Conservation (phyloP, 768 basidiomycete species). For the Boletus pseudopeckii region DNA sequence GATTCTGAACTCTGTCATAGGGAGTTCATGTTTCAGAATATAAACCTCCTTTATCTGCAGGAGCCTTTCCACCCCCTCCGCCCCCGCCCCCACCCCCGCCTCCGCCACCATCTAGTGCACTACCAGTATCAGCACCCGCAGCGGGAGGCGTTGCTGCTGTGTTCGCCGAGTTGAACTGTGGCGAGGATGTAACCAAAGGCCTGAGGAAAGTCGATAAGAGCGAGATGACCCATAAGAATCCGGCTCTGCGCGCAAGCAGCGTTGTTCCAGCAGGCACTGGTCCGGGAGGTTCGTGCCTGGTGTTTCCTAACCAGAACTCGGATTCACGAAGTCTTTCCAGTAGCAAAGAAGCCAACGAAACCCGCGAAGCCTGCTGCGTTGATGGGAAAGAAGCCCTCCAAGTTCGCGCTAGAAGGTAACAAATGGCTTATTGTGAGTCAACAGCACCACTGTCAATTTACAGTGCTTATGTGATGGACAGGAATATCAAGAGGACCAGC, state of each 20-base stretch:
- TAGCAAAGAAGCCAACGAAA: constrained; percentile 63
- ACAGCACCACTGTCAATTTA: neutral
- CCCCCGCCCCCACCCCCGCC: constrained; percentile 50
- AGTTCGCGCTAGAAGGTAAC: constrained; percentile 84
- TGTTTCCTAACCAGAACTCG: neutral
- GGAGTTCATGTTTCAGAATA: constrained; percentile 58
- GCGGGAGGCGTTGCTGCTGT: constrained; percentile 69
- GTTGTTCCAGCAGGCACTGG: constrained; percentile 46
- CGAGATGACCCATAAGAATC: constrained; percentile 99
- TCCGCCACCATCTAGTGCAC: constrained; percentile 43
- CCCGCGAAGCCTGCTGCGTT: constrained; percentile 83
- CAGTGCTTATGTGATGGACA: constrained; percentile 29
- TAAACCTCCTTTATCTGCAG: constrained; percentile 33
- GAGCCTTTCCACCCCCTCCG: constrained; percentile 31
- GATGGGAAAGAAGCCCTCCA: constrained; percentile 87
- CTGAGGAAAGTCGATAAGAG: constrained; percentile 93
- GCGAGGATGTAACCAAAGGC: constrained; percentile 85
- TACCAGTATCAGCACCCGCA: constrained; percentile 39
- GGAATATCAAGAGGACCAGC: constrained; percentile 92
- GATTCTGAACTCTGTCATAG: constrained; percentile 31
- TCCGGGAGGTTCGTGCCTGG: constrained; percentile 32
- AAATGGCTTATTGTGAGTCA: constrained; percentile 86
- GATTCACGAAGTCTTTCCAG: constrained; percentile 18
- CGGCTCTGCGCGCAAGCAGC: constrained; percentile 61
- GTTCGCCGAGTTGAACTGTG: constrained; percentile 87